phyloP scores from a whole-genome alignment of 2,329 filamentous ascomycete genomes.

The Alternaria triticimaculans region DNA sequence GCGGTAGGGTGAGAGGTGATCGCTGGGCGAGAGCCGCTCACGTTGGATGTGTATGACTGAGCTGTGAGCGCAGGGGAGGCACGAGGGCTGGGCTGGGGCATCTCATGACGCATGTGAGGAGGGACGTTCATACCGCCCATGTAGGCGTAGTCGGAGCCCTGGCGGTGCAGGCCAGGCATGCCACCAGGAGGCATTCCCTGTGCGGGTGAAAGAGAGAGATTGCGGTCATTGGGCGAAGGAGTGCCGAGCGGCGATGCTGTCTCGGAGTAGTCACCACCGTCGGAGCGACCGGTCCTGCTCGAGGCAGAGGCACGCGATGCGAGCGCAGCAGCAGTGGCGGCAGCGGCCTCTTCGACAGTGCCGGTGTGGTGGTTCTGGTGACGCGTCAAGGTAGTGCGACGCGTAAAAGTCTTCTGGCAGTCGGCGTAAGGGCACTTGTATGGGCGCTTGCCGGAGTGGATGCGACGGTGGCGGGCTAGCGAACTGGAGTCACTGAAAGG shows the following conservation, averaged over 20 bases:
- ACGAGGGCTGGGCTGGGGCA: slow-evolving; percentile 72
- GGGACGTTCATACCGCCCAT: slow-evolving; percentile 81
- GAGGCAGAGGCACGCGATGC: slow-evolving; percentile 61
- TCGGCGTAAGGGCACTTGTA: slow-evolving; percentile 98
- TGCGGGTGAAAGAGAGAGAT: slow-evolving; percentile 79
- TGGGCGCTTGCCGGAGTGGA: slow-evolving; percentile 92
- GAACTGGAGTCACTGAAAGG: slow-evolving; percentile 97
- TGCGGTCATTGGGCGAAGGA: slow-evolving; percentile 81
- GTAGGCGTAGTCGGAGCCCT: slow-evolving; percentile 74
- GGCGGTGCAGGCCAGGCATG: slow-evolving; percentile 72
- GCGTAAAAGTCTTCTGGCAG: slow-evolving; percentile 98
- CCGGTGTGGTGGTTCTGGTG: slow-evolving; percentile 97
- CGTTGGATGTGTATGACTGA: slow-evolving; percentile 66
- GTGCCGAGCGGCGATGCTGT: slow-evolving; percentile 78
- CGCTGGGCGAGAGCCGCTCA: slow-evolving; percentile 58
- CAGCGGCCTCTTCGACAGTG: slow-evolving; percentile 91
- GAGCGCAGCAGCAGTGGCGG: slow-evolving; percentile 84
- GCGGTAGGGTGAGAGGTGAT: slow-evolving; percentile 85
- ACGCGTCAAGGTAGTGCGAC: slow-evolving; percentile 90
- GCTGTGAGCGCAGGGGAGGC: slow-evolving; percentile 68
- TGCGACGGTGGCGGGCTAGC: slow-evolving; percentile 88
- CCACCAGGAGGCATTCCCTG: slow-evolving; percentile 71
- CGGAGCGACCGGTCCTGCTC: slow-evolving; percentile 66
- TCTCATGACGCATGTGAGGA: slow-evolving; percentile 78
- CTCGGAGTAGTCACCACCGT: slow-evolving; percentile 73